Conservation (phyloP, 2,329 filamentous ascomycete genomes). For the Verticillium zaregamsianum region DNA sequence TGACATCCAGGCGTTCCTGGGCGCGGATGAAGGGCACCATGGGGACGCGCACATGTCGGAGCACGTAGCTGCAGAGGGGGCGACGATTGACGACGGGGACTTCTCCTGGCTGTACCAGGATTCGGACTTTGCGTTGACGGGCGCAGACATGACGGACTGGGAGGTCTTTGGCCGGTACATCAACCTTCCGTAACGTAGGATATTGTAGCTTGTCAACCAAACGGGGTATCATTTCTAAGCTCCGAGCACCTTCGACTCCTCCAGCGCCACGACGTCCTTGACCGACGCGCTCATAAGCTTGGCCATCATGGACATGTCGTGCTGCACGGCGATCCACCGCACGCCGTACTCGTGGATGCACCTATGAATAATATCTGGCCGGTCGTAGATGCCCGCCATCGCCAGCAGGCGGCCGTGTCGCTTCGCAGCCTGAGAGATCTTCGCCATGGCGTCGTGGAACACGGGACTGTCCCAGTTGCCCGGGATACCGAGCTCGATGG, state of each 20-base stretch:
- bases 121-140: background rate
- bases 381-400: conserved; percentile 3
- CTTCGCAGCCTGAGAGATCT: conserved; percentile 1
- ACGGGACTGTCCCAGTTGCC: background rate
- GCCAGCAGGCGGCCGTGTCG: conserved; percentile 2
- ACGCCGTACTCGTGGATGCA: conserved; percentile 1
- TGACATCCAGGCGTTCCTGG: background rate
- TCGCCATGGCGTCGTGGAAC: background rate
- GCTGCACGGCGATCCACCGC: conserved; percentile 1
- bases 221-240: background rate
- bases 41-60: background rate
- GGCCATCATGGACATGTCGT: background rate
- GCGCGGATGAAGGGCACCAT: background rate
- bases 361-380: background rate
- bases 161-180: background rate
- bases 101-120: background rate
- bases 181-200: background rate
- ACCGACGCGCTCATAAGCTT: background rate
- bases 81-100: background rate
- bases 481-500: conserved; percentile 2
- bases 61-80: background rate
- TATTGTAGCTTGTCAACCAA: background rate
- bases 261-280: background rate
- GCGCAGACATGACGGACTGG: background rate
- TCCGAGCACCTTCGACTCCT: background rate